Conservation (phyloP, 371 early-diverging fungal genomes). For the Smittium mucronatum region DNA sequence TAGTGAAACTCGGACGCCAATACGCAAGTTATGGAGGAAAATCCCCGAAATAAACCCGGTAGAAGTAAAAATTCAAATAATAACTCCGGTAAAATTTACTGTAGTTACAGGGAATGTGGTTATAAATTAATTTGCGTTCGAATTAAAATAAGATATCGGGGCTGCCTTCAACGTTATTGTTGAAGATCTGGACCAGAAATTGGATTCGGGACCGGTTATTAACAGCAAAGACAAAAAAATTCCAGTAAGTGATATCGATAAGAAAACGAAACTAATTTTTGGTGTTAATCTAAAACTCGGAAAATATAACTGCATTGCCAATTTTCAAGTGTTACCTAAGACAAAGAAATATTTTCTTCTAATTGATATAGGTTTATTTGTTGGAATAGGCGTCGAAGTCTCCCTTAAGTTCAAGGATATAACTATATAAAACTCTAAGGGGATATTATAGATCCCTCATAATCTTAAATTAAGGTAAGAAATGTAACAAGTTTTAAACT, state of each 20-base stretch:
- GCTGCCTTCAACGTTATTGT: not conserved
- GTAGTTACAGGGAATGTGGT: not conserved
- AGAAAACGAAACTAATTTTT: not conserved
- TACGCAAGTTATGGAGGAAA: too few species aligned
- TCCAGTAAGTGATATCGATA: not conserved
- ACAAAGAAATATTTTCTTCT: not conserved
- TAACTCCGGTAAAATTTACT: not conserved
- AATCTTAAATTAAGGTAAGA: not conserved
- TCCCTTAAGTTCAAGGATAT: not conserved
- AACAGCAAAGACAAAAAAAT: not conserved
- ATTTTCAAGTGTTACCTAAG: not conserved
- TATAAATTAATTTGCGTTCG: not conserved
- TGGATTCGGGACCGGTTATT: constrained; percentile 7
- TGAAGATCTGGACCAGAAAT: not conserved
- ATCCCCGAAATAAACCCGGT: too few species aligned
- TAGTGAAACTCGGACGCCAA: too few species aligned
- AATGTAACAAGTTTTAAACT: not conserved
- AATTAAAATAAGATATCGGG: not conserved
- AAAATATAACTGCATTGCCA: not conserved
- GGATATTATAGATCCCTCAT: not conserved
- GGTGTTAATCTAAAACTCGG: not conserved
- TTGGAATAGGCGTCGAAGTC: not conserved
- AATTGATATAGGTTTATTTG: not conserved
- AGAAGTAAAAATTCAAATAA: not conserved
- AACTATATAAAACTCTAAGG: not conserved